phyloP scores from a whole-genome alignment of 169 alveolate species.

The Perkinsus chesapeaki region DNA sequence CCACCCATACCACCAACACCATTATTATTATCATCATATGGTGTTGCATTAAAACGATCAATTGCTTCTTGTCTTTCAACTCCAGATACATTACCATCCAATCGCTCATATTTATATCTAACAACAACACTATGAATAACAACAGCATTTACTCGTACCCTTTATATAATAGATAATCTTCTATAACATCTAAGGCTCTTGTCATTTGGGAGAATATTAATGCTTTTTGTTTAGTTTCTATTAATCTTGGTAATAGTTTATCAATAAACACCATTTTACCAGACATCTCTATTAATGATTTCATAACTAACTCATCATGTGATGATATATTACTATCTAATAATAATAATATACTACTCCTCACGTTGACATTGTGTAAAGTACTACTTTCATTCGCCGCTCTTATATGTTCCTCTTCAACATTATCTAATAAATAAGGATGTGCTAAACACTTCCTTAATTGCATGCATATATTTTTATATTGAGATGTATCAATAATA shows the following conservation, averaged over 20 bases:
- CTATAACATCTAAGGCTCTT: conserved; percentile 85
- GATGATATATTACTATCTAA: neutral
- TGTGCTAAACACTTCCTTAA: conserved; percentile 91
- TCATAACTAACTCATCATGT: neutral
- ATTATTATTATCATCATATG: no score
- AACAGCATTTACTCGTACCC: neutral
- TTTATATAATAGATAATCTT: conserved; percentile 69
- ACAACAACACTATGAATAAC: conserved; percentile 43
- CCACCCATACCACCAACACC: conserved; percentile 59
- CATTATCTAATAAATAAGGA: conserved; percentile 88
- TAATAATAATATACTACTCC: no score
- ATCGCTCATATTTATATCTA: conserved; percentile 85
- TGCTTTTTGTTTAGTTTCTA: conserved; percentile 81
- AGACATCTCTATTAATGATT: conserved; percentile 21
- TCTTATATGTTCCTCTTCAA: conserved; percentile 76
- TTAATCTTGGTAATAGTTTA: conserved; percentile 69
- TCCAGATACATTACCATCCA: conserved; percentile 73
- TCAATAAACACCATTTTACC: conserved; percentile 88
- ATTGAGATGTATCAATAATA: neutral
- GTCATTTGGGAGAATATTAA: conserved; percentile 92
- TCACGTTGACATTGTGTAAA: no score
- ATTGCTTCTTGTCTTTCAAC: neutral
- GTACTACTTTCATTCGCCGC: no score
- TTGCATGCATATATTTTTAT: conserved; percentile 82
- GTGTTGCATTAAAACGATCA: neutral